Evolutionary conservation across 768 basidiomycete species (phyloP), one percentile per base, ranked within the genome.

Genomic region (Rhizopogon sp.): DNA sequence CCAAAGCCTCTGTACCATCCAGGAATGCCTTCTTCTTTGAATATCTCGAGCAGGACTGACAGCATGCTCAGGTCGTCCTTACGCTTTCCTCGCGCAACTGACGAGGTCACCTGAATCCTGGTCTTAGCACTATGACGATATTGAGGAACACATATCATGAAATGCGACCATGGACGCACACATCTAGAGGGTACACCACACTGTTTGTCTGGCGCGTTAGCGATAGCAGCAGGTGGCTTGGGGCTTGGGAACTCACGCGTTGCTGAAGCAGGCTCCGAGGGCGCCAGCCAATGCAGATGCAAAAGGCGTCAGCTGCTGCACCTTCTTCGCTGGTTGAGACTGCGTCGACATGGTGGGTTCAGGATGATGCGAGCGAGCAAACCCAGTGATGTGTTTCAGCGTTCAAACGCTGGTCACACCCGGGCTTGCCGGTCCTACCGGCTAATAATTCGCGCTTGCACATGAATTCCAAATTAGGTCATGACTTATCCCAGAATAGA

Each of bases 131-230:
- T 97, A 65, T 33, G 11, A 51, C 9, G 39, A 22, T 17, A 47
- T 65, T 39, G 58, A 31, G 39, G 56, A 43, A 63, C 40, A 39
- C 6, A 47, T 37, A 10, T 43, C 11, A 3, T 39, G 16, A 31
- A 4, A 43, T 35, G 3, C 31, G n/a, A 50, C 39, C 1, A 28
- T 35, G 25, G 39, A 75, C 91, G 63, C 75, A 93, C 87, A 93
- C 92, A 72, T 99, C 96, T 52, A 99, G 74, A 14, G 96, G 96
- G 67, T 99, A 99, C 3, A 98, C 93, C 44, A 89, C 80, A 43
- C 94, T 96, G 61, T 54, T 4, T 28, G 45, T 33, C 10, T 52
- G 37, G 39, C 45, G 37, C 22, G 20, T 61, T 35, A 61, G 60
- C 41, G 29, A 47, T 10, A 28, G 55, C 49, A 10, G 59, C 39